These are phyloP conservation scores for Podaxis sp. DNA, from an alignment of 768 basidiomycete species.

Conservation along the genomic window DNA sequence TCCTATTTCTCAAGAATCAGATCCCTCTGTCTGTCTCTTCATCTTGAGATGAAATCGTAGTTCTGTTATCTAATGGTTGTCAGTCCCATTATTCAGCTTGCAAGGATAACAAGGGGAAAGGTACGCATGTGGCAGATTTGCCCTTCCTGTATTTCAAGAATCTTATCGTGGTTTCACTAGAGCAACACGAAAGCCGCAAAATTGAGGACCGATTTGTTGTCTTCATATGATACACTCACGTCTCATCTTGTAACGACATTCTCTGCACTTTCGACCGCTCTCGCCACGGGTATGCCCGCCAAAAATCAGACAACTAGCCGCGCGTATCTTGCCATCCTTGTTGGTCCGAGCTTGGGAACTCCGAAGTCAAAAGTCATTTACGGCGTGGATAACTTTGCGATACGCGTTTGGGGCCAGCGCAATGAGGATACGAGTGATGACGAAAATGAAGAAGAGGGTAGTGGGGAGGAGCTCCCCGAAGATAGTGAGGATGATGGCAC, in stretches of 20 bases:
- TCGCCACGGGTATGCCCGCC: slow-evolving; percentile 35
- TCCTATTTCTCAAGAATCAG: slow-evolving; percentile 77
- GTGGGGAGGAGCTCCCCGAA: slow-evolving; percentile 20
- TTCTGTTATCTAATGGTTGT: not conserved
- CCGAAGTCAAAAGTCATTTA: slow-evolving; percentile 63
- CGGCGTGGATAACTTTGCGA: slow-evolving; percentile 64
- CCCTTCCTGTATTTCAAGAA: not conserved
- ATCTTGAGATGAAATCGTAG: not conserved
- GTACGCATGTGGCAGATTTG: slow-evolving; percentile 26
- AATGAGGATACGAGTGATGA: slow-evolving; percentile 16
- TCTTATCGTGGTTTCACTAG: slow-evolving; percentile 24
- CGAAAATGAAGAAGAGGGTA: slow-evolving; percentile 19
- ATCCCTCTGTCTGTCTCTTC: slow-evolving; percentile 67
- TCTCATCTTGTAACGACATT: slow-evolving; percentile 79
- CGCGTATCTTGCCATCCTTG: slow-evolving; percentile 59
- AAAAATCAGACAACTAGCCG: slow-evolving; percentile 23
- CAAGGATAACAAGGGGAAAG: slow-evolving; percentile 47
- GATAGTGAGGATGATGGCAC: slow-evolving; percentile 19
- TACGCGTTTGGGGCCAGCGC: slow-evolving; percentile 40
- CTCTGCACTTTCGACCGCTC: slow-evolving; percentile 65
- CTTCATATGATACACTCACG: slow-evolving; percentile 66
- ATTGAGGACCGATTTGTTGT: slow-evolving; percentile 59
- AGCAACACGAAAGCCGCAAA: slow-evolving; percentile 51
- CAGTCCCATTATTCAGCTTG: slow-evolving; percentile 69
- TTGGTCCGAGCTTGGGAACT: slow-evolving; percentile 65